Evolutionary conservation across 179 eudicot species (phyloP).

Genomic region (Beta macrorhiza): DNA sequence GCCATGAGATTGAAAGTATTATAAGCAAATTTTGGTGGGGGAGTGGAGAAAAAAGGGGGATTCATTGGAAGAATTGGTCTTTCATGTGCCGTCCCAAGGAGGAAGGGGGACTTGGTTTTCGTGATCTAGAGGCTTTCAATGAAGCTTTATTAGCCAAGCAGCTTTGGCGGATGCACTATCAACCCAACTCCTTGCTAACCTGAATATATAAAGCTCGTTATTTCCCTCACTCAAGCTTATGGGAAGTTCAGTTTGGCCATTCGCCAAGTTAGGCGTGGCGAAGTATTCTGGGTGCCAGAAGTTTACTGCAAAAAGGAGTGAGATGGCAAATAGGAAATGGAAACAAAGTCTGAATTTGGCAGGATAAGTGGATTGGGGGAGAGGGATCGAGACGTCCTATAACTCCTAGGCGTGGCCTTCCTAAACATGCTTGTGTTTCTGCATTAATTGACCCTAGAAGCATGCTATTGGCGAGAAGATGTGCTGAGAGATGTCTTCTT

Average conservation of each 20-base stretch:
- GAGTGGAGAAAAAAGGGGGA: too few species aligned
- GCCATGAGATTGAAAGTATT: too few species aligned
- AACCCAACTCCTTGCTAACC: not conserved
- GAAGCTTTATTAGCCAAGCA: not conserved
- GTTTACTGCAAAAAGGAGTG: not conserved
- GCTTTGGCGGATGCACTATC: not conserved
- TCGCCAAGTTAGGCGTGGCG: not conserved
- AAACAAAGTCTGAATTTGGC: not conserved
- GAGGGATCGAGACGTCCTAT: not conserved
- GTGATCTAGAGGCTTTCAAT: too few species aligned
- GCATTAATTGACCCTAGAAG: not conserved
- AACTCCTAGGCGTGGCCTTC: not conserved
- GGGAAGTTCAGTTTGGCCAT: not conserved
- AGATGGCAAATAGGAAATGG: not conserved
- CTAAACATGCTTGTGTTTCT: accelerated
- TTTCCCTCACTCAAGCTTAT: not conserved
- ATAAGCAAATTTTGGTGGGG: too few species aligned
- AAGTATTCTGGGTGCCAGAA: not conserved
- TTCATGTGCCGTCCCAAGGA: too few species aligned
- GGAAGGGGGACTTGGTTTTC: too few species aligned
- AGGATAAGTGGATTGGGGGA: not conserved
- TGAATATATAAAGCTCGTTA: not conserved
- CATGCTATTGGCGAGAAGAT: not conserved
- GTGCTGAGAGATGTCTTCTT: not conserved
- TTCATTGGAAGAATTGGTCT: too few species aligned